phyloP scores from a whole-genome alignment of 768 basidiomycete genomes.

The Auricularia sp. region DNA sequence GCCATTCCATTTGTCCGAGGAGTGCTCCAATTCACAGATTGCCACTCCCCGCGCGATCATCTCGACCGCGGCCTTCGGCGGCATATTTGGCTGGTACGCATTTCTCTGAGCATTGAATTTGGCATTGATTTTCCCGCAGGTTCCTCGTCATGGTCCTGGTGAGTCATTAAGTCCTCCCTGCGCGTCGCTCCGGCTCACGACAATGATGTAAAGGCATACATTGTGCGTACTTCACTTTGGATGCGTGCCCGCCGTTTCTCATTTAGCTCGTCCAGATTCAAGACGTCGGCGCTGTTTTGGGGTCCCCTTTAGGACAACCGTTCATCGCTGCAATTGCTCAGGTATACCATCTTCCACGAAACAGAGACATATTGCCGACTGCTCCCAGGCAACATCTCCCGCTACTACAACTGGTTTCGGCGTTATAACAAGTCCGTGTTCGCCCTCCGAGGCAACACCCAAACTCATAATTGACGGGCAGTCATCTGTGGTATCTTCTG shows the following conservation, averaged over 20 bases:
- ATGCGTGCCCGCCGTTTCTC: not conserved
- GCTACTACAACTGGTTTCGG: not conserved
- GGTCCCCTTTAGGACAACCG: constrained; percentile 4
- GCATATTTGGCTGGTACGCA: not conserved
- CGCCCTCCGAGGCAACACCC: not conserved
- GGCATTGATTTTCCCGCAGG: not conserved
- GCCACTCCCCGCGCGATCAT: constrained; percentile 9
- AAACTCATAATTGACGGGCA: not conserved
- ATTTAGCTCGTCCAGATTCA: not conserved
- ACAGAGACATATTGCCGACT: not conserved
- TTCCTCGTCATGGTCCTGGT: not conserved
- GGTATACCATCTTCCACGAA: not conserved
- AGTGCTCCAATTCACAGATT: constrained; percentile 9
- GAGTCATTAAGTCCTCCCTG: not conserved
- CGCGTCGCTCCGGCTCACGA: not conserved
- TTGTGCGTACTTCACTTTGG: not conserved
- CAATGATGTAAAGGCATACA: not conserved
- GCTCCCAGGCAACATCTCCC: not conserved
- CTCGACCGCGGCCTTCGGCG: constrained; percentile 8
- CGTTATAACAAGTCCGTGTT: not conserved
- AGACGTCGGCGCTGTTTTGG: constrained; percentile 3
- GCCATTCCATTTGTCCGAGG: constrained; percentile 9
- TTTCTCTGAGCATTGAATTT: not conserved
- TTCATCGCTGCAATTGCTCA: constrained; percentile 5
- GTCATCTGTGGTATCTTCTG: constrained; percentile 2